These are phyloP conservation scores for Coffea eugenioides DNA, from an alignment of 257 asterid species.

Conservation along the genomic window DNA sequence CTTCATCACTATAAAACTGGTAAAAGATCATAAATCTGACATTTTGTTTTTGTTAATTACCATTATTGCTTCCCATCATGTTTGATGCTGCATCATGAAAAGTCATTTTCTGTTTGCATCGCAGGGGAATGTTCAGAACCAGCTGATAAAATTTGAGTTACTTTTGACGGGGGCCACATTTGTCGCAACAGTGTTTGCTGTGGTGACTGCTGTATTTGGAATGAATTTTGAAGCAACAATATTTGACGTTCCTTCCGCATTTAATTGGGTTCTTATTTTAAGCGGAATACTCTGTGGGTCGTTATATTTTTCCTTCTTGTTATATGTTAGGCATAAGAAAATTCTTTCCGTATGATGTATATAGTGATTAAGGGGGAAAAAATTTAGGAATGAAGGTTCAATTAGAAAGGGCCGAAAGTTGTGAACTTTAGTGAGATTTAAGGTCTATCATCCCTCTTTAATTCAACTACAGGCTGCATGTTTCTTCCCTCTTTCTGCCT, in stretches of 20 bases:
- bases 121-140: constrained; percentile 98
- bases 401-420: not conserved
- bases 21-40: constrained; percentile 21
- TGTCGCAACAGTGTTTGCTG: constrained; percentile 76
- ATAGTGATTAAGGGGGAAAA: not conserved
- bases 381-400: not conserved
- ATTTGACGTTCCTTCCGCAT: constrained; percentile 56
- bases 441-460: not conserved
- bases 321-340: constrained; percentile 82
- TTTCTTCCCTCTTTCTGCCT: not conserved
- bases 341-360: constrained; percentile 55
- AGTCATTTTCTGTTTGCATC: constrained; percentile 3
- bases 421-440: not conserved
- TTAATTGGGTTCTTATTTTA: constrained; percentile 70
- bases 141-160: constrained; percentile 84
- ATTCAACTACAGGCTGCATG: not conserved
- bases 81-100: not conserved
- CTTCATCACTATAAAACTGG: constrained; percentile 92
- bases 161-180: constrained; percentile 97
- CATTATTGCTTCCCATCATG: not conserved
- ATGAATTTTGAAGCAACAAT: constrained; percentile 74
- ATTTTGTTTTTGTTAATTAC: not conserved
- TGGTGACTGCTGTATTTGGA: constrained; percentile 91
- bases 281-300: constrained; percentile 59
- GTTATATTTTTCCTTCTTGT: constrained; percentile 53